Base-by-base conservation (phyloP, 495 filamentous ascomycete species). In the Trichocladium uniseriatum region DNA sequence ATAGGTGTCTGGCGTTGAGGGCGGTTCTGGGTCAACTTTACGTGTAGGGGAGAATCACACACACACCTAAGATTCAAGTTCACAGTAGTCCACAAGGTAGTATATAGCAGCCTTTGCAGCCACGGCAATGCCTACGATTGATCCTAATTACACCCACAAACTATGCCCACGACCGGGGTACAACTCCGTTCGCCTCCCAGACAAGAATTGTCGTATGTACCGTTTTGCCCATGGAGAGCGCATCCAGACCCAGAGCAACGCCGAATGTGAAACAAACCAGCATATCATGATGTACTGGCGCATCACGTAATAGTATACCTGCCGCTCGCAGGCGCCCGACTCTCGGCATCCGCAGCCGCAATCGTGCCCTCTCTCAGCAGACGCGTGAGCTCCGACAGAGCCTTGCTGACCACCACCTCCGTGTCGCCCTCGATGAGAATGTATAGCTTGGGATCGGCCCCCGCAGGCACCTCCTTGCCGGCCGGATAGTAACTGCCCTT, bases 371-470 rank as follows among this genome's bases (percentile, higher is more conserved):
- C 92, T 66, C 83, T 87, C 40, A 97, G 70, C 52, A 96, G 65
- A 24, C 89, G 77, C 66, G 87, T 89, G 38, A 97, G 74, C 65
- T 97, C 91, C 49, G 81, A 77, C 82, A 97, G 92, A 14, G 92
- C 94, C 65, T 86, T 86, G 39, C 83, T 84, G 3, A 98, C 92
- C 43, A 89, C 83, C 41, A 94, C 69, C 64, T 98, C 92, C 0
- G 94, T 97, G 64, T 98, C 92, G 18, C 92, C 92, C 60, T 98
- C 92, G 29, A 98, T 94, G 31, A 98, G 75, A 58, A 98, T 95
- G 61, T 98, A 98, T 49, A 97, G 72, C 70, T 97, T 97, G 8
- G 92, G 84, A 41, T 84, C 81, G 36, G 81, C 83, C 19, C 79
- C 81, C 2, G 83, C 65, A 32, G 75, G 78, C 6, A 86, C 87